A percentile compares a stretch with the other conserved stretches of the same genome.
Evolutionary conservation across 2,329 filamentous ascomycete species (phyloP).

Genomic region (Scopulariopsis brevicaulis): DNA sequence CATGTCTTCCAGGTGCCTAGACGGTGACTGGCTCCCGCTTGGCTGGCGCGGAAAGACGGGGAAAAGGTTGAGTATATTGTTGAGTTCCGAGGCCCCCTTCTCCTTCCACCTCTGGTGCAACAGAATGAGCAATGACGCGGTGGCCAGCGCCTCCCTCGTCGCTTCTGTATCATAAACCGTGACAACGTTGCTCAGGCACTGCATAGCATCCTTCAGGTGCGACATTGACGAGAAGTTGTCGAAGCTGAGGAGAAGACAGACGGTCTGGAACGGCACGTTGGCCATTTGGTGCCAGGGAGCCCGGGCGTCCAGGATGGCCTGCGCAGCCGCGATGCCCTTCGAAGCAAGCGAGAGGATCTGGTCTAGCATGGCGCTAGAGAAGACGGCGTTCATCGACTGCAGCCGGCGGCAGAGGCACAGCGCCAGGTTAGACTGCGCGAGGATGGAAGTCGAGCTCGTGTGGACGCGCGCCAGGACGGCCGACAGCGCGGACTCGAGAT

Average conservation of each 20-base stretch:
- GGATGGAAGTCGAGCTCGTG: constrained; percentile 26
- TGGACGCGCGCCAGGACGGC: constrained; percentile 27
- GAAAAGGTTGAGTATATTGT: constrained; percentile 23
- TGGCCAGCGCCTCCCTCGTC: constrained; percentile 40
- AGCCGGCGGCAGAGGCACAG: constrained; percentile 44
- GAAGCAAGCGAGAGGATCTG: constrained; percentile 32
- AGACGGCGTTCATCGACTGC: constrained; percentile 33
- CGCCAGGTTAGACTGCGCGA: constrained; percentile 41
- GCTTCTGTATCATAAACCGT: constrained; percentile 30
- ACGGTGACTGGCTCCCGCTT: background rate
- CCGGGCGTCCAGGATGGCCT: constrained; percentile 27
- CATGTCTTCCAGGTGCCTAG: constrained; percentile 16
- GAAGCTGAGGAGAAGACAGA: constrained; percentile 43
- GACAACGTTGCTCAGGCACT: constrained; percentile 27
- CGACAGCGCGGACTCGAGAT: constrained; percentile 29
- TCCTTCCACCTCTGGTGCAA: constrained; percentile 40
- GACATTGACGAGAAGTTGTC: constrained; percentile 36
- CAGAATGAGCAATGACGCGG: constrained; percentile 39
- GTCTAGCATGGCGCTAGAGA: constrained; percentile 29
- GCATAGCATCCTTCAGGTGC: constrained; percentile 38
- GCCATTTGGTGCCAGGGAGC: constrained; percentile 48
- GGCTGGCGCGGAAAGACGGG: constrained; percentile 12
- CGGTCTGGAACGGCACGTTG: constrained; percentile 47
- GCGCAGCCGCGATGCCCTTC: constrained; percentile 32
- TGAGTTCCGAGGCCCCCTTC: constrained; percentile 24